Conservation (phyloP, 2,329 filamentous ascomycete species). For the Aspergillus proliferans region DNA sequence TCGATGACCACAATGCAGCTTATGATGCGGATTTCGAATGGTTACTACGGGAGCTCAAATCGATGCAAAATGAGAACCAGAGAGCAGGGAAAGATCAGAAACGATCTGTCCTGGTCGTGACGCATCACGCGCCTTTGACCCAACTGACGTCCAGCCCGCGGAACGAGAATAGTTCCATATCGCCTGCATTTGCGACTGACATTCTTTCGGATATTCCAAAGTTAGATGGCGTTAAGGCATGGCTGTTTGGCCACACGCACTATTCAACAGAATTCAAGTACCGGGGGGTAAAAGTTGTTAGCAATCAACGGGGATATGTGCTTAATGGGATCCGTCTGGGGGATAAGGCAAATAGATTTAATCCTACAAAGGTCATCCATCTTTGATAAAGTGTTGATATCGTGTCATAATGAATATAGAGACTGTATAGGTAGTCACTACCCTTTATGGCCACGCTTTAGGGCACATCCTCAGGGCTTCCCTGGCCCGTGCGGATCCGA, state of each 20-base stretch:
- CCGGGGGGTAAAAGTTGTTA: slow-evolving; percentile 30
- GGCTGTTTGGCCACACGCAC: slow-evolving; percentile 45
- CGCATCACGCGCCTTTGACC: slow-evolving; percentile 53
- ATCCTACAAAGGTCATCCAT: slow-evolving; percentile 13
- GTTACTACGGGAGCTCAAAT: slow-evolving; percentile 39
- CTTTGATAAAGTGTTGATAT: slow-evolving; percentile 1
- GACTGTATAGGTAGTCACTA: neutral
- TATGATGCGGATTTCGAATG: slow-evolving; percentile 47
- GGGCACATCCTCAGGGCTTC: slow-evolving; percentile 20
- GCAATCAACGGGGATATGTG: slow-evolving; percentile 42
- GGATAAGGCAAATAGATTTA: slow-evolving; percentile 9
- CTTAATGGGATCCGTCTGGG: slow-evolving; percentile 17
- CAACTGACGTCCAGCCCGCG: slow-evolving; percentile 45
- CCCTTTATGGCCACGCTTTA: slow-evolving; percentile 4
- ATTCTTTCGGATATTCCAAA: slow-evolving; percentile 24
- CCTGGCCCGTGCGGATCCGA: slow-evolving; percentile 23
- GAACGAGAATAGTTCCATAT: slow-evolving; percentile 43
- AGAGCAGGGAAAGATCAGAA: neutral
- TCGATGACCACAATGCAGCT: slow-evolving; percentile 44
- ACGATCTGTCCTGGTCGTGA: slow-evolving; percentile 44
- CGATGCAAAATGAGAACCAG: slow-evolving; percentile 10
- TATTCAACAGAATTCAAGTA: slow-evolving; percentile 37
- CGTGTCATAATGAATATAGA: neutral
- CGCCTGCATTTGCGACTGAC: slow-evolving; percentile 50
- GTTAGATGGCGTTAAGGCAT: slow-evolving; percentile 27